Base-by-base conservation (phyloP, 345 rosid species). In the Mangifera indica region DNA sequence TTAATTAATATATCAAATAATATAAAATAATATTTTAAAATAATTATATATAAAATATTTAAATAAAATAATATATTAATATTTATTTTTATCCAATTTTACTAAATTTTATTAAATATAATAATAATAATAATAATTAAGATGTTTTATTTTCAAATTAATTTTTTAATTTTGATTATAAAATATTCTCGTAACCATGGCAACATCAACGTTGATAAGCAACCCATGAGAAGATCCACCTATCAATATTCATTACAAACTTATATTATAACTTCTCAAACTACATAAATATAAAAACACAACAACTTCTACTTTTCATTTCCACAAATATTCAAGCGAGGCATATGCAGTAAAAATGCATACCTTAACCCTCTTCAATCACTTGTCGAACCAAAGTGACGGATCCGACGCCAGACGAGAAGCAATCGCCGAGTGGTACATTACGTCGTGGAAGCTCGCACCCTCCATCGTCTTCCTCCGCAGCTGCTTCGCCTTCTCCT, bases 361-460 rank as follows among this genome's bases (percentile, higher is more conserved):
- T 2, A 55, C 62, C 72, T 40, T 55, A 45, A 64, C 14, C 32
- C 13, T 34, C 0, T 7, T 34, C 64, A 9, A 18, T 69, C 54
- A 69, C 42, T 70, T 26, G 20, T 70, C 5, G 6, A 56, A 49
- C 49, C 21, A 57, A 29, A 58, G 74, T 59, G 83, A 67, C 2
- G 60, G 18, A n/a, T 82, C 83, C 12, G 79, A 76, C 3, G 89
- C 89, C 26, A 79, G 81, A 5, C 85, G 82, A 17, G 75, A 67
- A 1, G 88, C 86, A 22, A 85, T 83, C 48, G 88, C 83, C 0
- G 88, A 85, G 76, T 81, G 88, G 79, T 85, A 85, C 88, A 85
- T 85, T 48, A 72, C 74, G 60, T 82, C 88, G 72, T 85, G 88
- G 71, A 82, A 82, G 21, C 83, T 17, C 44, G 56, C 70, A 3